Conservation (phyloP, 2,329 filamentous ascomycete genomes). For the Aspergillus sp. region DNA sequence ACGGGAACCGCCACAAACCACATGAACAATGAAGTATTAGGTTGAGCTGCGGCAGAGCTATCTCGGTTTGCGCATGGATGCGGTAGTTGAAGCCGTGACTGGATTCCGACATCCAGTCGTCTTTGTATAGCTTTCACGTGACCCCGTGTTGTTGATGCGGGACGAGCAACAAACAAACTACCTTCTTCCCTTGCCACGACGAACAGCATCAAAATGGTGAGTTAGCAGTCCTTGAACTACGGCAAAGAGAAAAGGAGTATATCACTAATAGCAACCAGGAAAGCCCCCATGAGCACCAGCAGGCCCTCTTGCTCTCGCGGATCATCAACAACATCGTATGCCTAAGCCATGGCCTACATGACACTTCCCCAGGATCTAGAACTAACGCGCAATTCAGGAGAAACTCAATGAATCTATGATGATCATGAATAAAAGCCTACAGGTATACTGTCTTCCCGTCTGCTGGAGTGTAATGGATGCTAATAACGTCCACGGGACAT, state of each 20-base stretch:
- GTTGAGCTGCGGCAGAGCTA: too few species aligned
- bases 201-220: constrained; percentile 11
- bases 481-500: constrained; percentile 2
- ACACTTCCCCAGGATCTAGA: not conserved
- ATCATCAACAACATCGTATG: constrained; percentile 96
- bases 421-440: constrained; percentile 84
- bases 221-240: not conserved
- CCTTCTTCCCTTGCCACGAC: not conserved
- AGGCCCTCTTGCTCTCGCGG: constrained; percentile 82
- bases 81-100: too few species aligned
- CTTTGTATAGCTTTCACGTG: constrained; percentile 9
- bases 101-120: too few species aligned
- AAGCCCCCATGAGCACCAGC: constrained; percentile 94
- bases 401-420: constrained; percentile 93
- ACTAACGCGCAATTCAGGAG: constrained; percentile 52
- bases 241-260: too few species aligned
- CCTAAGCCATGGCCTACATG: constrained; percentile 8
- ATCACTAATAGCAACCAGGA: constrained; percentile 48
- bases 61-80: too few species aligned
- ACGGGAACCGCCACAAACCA: too few species aligned
- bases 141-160: constrained; percentile 1
- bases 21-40: too few species aligned
- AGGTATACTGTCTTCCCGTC: constrained; percentile 45
- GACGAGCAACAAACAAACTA: constrained; percentile 10
- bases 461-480: not conserved